Base-by-base conservation (phyloP, 495 filamentous ascomycete genomes). In the Lichina pygmaea region DNA sequence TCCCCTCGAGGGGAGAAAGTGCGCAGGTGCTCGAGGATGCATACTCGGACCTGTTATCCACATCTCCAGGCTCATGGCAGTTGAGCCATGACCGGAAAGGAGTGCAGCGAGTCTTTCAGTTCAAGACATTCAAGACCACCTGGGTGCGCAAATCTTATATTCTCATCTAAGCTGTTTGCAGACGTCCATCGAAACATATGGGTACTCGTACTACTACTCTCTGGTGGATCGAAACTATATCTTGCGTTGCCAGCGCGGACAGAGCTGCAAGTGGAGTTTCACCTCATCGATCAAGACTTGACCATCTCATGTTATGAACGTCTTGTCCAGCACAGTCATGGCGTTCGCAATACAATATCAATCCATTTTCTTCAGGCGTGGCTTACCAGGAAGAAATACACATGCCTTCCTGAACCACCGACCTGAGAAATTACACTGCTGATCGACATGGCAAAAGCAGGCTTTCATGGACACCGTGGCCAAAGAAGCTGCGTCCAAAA, bases 391-490 rank as follows among this genome's bases (percentile, higher is more conserved):
- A 40, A 46, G 10, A 5, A 39, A 39, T 39, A 39, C 6, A 47
- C 17, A 47, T 37, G 8, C 15, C 45, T 41, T 24, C 24, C 6
- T 15, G 36, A 39, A 6, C 2, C 11, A 39, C 10, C 6, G 5
- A 11, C 36, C 5, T 1, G 36, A 24, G 24, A 4, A 24, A 24
- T 24, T 4, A 24, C 24, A 24, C 4, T 24, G 4, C 24, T 24
- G 24, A 24, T 24, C 4, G 24, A 24, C 24, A 24, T 24, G 24
- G 24, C 24, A 24, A 24, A 24, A 24, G 2, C 41, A 75, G 71
- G 66, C 66, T 46, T 76, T 75, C 56, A 75, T 74, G 72, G 68
- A 66, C 24, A 59, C 61, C 17, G 62, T 76, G 15, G 64, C 72
- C 34, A 53, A 66, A 44, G 59, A 69, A 49, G 73, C 70, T 57